Base-by-base conservation (phyloP, 768 basidiomycete genomes). In the Tremella mesenterica region DNA sequence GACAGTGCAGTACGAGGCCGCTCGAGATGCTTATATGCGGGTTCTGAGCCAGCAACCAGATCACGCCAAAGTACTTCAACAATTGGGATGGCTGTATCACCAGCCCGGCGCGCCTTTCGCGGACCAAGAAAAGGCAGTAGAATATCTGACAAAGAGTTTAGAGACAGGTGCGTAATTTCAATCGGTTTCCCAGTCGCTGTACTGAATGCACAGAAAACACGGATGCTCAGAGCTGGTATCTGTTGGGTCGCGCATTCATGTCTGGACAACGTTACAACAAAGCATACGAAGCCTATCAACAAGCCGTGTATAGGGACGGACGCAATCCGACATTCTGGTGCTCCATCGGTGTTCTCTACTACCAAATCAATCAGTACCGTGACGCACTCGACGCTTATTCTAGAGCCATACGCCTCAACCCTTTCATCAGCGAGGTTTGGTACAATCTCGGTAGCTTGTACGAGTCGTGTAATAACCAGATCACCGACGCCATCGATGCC, bases 241-340 rank as follows among this genome's bases (percentile, higher is more conserved):
- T 97, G 38, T 84, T 97, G 58, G 93, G 93, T 50, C 88, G 95
- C 58, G 93, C 93, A 1, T 97, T 91, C 75, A 97, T 97, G 91
- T 88, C 91, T 14, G 90, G 88, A 16, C 88, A 88, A 74, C 93
- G 96, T 72, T 96, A 96, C 77, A 96, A 95, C 80, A 96, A 96
- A 72, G 95, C 95, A 16, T 97, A 99, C 76, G 93, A 99, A 73
- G 92, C 92, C 0, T 97, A 97, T 71, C 95, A 99, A 66, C 95
- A 99, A 74, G 93, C 95, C 18, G 91, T 99, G 16, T 97, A 97
- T 75, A 87, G 93, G 49, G 95, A 99, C 67, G 95, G 93, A 20
- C 88, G 91, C 54, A 99, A 97, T 71, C 95, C 95, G 0, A 96
- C 95, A 0, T 99, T 96, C 75, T 97, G 95, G 95, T 97, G 93